Evolutionary conservation across 1,284 basidiomycete species (phyloP).

Genomic region (Ganoderma boninense): DNA sequence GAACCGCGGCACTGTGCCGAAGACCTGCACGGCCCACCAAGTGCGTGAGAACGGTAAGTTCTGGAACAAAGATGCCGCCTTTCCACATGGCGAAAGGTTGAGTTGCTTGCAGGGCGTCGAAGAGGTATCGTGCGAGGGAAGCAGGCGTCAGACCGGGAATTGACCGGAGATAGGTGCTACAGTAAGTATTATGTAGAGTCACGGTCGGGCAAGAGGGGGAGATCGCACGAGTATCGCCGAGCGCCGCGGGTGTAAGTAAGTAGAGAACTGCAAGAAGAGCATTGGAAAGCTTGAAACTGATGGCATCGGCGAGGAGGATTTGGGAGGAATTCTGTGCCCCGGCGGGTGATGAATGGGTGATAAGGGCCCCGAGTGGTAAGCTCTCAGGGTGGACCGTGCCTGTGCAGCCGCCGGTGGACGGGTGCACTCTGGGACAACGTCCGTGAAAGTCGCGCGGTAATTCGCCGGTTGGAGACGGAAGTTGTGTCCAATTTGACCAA

Average conservation of each 20-base stretch:
- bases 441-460: constrained; percentile 2
- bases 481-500: constrained; percentile 25
- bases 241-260: constrained; percentile 18
- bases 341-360: neutral
- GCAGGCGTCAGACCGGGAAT: constrained; percentile 13
- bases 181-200: neutral
- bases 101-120: neutral
- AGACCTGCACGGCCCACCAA: neutral
- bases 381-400: neutral
- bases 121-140: neutral
- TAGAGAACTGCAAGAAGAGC: constrained; percentile 4
- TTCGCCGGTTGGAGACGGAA: neutral
- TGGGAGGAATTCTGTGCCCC: neutral
- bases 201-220: constrained; percentile 26
- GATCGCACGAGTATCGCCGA: constrained; percentile 21
- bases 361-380: neutral
- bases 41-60: neutral
- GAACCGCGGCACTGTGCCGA: neutral
- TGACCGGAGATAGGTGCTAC: constrained; percentile 21
- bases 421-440: neutral
- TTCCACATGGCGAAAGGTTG: neutral
- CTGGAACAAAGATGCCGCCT: neutral
- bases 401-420: neutral
- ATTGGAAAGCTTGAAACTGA: constrained; percentile 34
- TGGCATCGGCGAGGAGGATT: constrained; percentile 20